A percentile compares a stretch with the other conserved stretches of the same genome.
These are phyloP conservation scores for Xerocomellus dryophilus DNA, from an alignment of 768 basidiomycete species.

Conservation along the genomic window DNA sequence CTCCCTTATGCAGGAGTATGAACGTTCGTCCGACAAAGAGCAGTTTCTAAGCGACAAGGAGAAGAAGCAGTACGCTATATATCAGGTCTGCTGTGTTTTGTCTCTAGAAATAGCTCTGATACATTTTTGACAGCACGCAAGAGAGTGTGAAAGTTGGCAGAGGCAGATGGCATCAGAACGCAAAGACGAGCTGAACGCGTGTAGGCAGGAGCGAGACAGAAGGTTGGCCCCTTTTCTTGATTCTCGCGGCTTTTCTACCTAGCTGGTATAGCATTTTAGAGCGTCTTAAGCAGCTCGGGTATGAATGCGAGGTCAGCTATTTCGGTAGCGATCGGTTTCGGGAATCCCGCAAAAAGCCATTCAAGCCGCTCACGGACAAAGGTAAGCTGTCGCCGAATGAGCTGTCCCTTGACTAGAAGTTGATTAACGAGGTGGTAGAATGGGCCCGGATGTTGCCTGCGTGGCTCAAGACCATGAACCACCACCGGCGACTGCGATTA, in stretches of 20 bases:
- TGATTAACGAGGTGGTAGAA: neutral
- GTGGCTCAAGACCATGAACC: neutral
- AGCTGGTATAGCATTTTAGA: neutral
- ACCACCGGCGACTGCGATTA: neutral
- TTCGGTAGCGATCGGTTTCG: neutral
- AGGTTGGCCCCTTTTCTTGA: neutral
- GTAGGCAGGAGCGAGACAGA: neutral
- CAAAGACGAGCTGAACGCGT: neutral
- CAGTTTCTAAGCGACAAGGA: neutral
- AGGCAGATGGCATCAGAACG: no score
- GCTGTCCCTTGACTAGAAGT: neutral
- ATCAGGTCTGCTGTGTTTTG: neutral
- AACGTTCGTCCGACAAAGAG: neutral
- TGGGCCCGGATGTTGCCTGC: neutral
- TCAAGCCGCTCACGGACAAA: neutral
- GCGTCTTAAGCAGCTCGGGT: neutral
- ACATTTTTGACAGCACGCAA: neutral
- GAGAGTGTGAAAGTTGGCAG: neutral
- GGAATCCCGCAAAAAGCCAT: neutral
- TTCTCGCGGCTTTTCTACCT: neutral
- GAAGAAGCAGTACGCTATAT: neutral
- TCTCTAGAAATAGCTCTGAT: neutral
- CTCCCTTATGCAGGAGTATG: neutral
- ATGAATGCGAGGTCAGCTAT: neutral
- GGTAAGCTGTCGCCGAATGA: neutral